Conservation (phyloP, 2,329 filamentous ascomycete genomes). For the Arthroderma sp. region DNA sequence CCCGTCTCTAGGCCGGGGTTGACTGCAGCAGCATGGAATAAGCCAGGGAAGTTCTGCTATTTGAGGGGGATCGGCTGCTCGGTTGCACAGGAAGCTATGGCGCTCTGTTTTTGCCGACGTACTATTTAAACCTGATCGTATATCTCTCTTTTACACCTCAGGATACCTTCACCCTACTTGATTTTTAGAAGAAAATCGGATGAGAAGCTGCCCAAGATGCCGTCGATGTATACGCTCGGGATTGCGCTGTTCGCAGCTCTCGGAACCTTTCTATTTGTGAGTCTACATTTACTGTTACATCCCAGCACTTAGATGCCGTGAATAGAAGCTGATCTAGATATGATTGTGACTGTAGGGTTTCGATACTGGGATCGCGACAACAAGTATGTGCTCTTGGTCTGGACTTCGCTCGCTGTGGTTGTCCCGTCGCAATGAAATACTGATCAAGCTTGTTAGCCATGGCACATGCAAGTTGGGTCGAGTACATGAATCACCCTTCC, state of each 20-base stretch:
- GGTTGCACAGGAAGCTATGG: no score
- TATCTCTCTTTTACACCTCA: no score
- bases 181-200: no score
- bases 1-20: no score
- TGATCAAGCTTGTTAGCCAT: slow-evolving; percentile 31
- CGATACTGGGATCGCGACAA: slow-evolving; percentile 48
- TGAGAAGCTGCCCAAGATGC: slow-evolving; percentile 18
- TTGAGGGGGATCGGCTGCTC: no score
- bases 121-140: no score
- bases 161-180: no score
- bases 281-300: slow-evolving; percentile 9
- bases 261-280: slow-evolving; percentile 46
- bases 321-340: not conserved
- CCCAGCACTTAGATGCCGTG: slow-evolving; percentile 4
- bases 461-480: slow-evolving; percentile 46
- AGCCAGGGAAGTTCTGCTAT: no score
- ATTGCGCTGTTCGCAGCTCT: slow-evolving; percentile 45
- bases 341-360: slow-evolving; percentile 33
- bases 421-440: not conserved
- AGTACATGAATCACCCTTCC: slow-evolving; percentile 45
- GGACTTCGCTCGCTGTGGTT: slow-evolving; percentile 1
- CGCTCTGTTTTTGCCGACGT: no score
- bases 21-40: no score
- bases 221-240: slow-evolving; percentile 35
- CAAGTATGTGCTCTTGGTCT: slow-evolving; percentile 27